Conservation (phyloP, 805 yeast species). For the Groenewaldozyma tartarivorans region DNA sequence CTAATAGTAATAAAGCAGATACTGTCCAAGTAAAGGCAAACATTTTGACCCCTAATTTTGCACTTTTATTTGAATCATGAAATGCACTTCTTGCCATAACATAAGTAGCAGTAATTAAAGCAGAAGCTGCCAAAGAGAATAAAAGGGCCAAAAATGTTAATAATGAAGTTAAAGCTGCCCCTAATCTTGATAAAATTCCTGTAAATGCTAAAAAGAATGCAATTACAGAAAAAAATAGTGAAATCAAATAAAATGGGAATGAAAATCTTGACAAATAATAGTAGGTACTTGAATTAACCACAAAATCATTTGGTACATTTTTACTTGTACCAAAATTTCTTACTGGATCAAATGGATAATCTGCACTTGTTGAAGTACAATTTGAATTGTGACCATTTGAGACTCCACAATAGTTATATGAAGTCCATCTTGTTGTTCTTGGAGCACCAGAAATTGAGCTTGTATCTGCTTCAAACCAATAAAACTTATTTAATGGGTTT, state of each 20-base stretch:
- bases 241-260: conserved; percentile 54
- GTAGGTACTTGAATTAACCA: conserved; percentile 38
- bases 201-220: conserved; percentile 32
- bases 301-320: conserved; percentile 48
- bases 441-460: conserved; percentile 34
- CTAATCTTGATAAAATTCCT: conserved; percentile 20
- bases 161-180: conserved; percentile 21
- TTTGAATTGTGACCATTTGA: conserved; percentile 35
- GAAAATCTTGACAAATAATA: conserved; percentile 62
- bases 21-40: conserved; percentile 61
- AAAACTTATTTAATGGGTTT: conserved; percentile 54
- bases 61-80: conserved; percentile 31
- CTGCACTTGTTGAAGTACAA: conserved; percentile 55
- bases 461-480: conserved; percentile 76
- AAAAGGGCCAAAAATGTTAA: conserved; percentile 19
- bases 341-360: conserved; percentile 76
- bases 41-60: conserved; percentile 25
- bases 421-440: conserved; percentile 65
- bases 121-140: conserved; percentile 42
- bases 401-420: conserved; percentile 55
- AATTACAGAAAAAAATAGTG: conserved; percentile 42
- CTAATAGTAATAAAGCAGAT: conserved; percentile 25
- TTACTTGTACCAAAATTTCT: conserved; percentile 52
- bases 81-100: conserved; percentile 73
- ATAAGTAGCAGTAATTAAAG: conserved; percentile 64